Evolutionary conservation across 805 yeast species (phyloP), one percentile per base, ranked within the genome.

Genomic region (Lipomyces mesembrius): DNA sequence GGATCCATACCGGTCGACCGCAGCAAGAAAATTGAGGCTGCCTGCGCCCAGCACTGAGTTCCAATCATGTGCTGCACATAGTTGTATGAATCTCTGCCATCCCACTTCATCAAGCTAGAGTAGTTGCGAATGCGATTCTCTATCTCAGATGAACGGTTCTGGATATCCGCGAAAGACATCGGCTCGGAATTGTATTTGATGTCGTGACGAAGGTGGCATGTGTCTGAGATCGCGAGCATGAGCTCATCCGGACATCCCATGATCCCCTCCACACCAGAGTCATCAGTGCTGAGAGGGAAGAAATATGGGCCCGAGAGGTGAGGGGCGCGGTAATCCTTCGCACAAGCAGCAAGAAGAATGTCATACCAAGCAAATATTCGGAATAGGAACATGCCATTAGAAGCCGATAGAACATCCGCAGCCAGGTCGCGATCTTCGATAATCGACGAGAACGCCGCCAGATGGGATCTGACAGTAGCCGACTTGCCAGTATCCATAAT

Each of bases 191-290:
- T 55, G 58, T 65, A 65, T 51, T 49, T 57, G 63, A 67, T 67
- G 20, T 53, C 56, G 53, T 65, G 64, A 11, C 68, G 65, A 25
- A 67, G 46, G 25, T 59, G 66, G 37, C 66, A 63, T 6, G 63
- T 67, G 52, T 67, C 71, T 29, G 67, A 59, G 29, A 67, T 65
- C 27, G 71, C 71, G 6, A 67, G 60, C 49, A 67, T 61, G 54
- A 67, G 59, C 49, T 67, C 71, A 51, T 64, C 68, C 20, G 71
- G 71, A 39, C 71, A 67, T 29, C 71, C 71, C 71, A 67, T 67
- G 46, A 67, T 52, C 11, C 66, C 66, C 32, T 67, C 69, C 8
- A 67, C 60, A 12, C 71, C 71, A 2, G 59, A 39, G 46, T 67
- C 71, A 17, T 55, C 71, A 6, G 61, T 14, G 12, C 61, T 37